Conservation (phyloP, 768 basidiomycete species). For the Hirschioporus abietinus region DNA sequence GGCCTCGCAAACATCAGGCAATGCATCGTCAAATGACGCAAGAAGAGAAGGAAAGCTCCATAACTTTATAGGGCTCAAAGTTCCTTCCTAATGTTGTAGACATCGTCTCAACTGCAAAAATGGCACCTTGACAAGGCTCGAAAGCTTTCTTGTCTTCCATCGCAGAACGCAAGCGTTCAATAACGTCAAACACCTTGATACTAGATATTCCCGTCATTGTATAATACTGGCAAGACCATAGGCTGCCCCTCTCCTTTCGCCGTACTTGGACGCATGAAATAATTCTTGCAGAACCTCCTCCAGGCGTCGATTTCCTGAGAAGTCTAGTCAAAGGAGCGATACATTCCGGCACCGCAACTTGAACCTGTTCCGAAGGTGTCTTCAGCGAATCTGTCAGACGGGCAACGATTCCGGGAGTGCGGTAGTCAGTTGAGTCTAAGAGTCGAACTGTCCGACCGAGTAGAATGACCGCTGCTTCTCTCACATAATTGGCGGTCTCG, state of each 20-base stretch:
- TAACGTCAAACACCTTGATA: no score
- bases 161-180: no score
- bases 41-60: conserved; percentile 82
- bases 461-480: no score
- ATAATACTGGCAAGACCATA: no score
- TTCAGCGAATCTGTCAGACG: conserved; percentile 83
- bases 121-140: conserved; percentile 85
- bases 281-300: no score
- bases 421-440: conserved; percentile 67
- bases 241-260: no score
- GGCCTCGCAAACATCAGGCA: conserved; percentile 86
- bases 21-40: conserved; percentile 79
- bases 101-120: conserved; percentile 93
- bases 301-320: no score
- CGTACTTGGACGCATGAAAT: no score
- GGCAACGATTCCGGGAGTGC: conserved; percentile 78
- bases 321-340: no score
- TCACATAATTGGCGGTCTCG: conserved; percentile 79
- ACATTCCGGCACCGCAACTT: no score
- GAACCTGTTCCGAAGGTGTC: conserved; percentile 94
- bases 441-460: conserved; percentile 92
- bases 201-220: no score
- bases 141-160: conserved; percentile 86
- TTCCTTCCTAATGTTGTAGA: conserved; percentile 75
- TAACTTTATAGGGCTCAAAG: no score